Percentiles rank a stretch among this genome's conserved stretches.
These are phyloP conservation scores for Aegilops speltoides DNA, from an alignment of 176 grass and related monocot species.

Conservation along the genomic window DNA sequence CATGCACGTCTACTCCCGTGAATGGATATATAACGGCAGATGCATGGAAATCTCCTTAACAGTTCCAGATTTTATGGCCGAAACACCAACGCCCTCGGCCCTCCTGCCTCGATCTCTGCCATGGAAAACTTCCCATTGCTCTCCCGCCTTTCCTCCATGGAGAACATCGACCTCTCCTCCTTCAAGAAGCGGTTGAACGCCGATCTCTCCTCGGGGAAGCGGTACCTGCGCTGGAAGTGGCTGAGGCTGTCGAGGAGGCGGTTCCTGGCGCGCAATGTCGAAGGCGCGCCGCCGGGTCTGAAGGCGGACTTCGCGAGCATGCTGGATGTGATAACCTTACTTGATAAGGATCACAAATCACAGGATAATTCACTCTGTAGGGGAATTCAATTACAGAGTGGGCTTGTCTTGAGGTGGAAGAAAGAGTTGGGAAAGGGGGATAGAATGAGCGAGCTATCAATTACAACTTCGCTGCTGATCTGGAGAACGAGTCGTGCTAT, in stretches of 20 bases:
- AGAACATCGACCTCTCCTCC: not conserved
- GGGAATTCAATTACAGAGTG: no score
- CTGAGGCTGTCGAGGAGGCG: not conserved
- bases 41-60: not conserved
- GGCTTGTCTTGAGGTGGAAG: no score
- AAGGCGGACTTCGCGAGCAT: not conserved
- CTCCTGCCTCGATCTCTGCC: not conserved
- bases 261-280: not conserved
- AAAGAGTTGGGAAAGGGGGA: no score
- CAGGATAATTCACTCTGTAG: no score
- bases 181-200: not conserved
- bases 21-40: no score
- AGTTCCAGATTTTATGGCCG: not conserved
- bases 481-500: no score
- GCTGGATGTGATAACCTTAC: no score
- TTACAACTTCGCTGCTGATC: no score
- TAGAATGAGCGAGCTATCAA: no score
- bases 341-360: no score
- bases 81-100: not conserved
- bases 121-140: not conserved
- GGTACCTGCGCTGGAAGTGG: not conserved
- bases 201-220: not conserved
- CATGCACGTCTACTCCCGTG: not conserved
- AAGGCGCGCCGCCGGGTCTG: not conserved
- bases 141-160: not conserved